phyloP scores from a whole-genome alignment of 2,329 filamentous ascomycete genomes.

The Colletotrichum sp. region DNA sequence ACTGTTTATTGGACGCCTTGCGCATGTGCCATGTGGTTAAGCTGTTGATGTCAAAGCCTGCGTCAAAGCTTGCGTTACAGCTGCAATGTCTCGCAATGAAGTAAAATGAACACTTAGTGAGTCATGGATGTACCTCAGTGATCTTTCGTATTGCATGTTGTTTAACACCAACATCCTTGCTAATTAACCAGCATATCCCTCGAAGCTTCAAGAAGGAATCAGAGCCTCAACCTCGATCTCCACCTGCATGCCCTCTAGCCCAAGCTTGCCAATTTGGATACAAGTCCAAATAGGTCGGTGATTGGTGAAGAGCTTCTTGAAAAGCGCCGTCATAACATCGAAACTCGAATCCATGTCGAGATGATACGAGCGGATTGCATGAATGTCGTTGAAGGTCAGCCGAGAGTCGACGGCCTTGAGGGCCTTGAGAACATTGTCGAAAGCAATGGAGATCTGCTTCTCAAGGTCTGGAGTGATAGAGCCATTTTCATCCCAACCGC shows the following conservation, averaged over 20 bases:
- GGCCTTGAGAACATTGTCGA: slow-evolving; percentile 29
- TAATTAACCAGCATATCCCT: background rate
- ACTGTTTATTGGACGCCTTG: background rate
- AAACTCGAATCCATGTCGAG: slow-evolving; percentile 31
- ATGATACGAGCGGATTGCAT: slow-evolving; percentile 29
- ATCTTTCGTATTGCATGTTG: background rate
- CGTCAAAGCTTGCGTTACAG: background rate
- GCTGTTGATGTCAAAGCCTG: background rate
- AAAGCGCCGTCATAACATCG: slow-evolving; percentile 47
- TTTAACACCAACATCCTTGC: background rate
- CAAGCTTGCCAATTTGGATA: slow-evolving; percentile 55
- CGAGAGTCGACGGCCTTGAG: slow-evolving; percentile 26
- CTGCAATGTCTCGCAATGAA: background rate
- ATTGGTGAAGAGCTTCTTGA: slow-evolving; percentile 55
- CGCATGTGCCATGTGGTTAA: background rate
- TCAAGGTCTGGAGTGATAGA: slow-evolving; percentile 27
- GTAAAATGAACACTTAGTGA: background rate
- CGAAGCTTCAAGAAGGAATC: background rate
- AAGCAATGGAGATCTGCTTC: slow-evolving; percentile 45
- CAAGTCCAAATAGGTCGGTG: slow-evolving; percentile 60
- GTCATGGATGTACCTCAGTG: background rate
- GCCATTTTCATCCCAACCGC: slow-evolving; percentile 26
- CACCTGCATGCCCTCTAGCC: slow-evolving; percentile 55
- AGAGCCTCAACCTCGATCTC: slow-evolving; percentile 62
- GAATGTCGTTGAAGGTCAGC: slow-evolving; percentile 37